These are phyloP conservation scores for Mollisiaceae sp. DNA, from an alignment of 2,329 filamentous ascomycete species.

Conservation along the genomic window DNA sequence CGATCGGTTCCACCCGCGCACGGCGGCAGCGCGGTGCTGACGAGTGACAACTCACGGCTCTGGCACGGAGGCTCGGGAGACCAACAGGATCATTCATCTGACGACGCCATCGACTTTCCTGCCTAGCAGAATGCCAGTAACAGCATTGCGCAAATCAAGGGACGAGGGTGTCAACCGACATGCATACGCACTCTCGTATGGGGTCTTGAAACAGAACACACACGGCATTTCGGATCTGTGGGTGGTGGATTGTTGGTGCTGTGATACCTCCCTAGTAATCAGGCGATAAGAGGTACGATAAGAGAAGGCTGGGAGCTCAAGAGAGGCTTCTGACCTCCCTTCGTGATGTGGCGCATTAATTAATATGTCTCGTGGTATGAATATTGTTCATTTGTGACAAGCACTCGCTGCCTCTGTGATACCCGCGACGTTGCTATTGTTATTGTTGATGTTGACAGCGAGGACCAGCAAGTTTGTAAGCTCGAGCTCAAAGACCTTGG, in stretches of 20 bases:
- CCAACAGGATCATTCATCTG: background rate
- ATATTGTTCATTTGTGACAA: background rate
- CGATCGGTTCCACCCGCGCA: slow-evolving; percentile 1
- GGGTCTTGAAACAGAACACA: background rate
- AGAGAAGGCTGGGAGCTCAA: background rate
- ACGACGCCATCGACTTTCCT: background rate
- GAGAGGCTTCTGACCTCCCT: background rate
- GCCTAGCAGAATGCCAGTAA: background rate
- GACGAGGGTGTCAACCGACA: background rate
- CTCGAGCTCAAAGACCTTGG: background rate
- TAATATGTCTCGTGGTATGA: background rate
- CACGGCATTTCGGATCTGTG: background rate
- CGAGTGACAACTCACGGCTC: background rate
- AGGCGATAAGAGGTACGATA: background rate
- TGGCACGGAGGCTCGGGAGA: background rate
- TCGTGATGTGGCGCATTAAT: background rate
- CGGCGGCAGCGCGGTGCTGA: background rate
- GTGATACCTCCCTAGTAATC: too few relatives aligned
- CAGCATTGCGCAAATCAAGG: background rate
- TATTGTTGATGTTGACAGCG: background rate
- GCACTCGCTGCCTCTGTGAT: background rate
- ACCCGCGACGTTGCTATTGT: background rate
- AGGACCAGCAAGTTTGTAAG: background rate
- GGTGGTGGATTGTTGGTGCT: background rate
- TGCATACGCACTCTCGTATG: background rate